Evolutionary conservation across 2,329 filamentous ascomycete genomes (phyloP).

Genomic region (Diaporthe batatas): DNA sequence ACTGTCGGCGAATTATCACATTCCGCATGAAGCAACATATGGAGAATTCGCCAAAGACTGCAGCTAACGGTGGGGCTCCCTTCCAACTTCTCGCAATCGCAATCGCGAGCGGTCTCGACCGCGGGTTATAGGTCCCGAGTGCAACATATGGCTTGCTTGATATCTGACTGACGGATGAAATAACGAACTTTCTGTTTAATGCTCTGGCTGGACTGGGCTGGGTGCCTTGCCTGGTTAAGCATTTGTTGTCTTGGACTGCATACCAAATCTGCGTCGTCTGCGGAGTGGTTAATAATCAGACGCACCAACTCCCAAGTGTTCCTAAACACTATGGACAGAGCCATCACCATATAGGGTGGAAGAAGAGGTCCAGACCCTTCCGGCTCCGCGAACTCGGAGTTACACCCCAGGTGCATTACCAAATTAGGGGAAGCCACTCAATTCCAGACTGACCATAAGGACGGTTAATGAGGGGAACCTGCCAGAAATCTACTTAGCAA

Average conservation of each 20-base stretch:
- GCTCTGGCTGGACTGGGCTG: not conserved
- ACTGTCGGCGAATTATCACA: not conserved
- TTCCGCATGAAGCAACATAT: too few relatives aligned
- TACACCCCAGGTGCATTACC: not conserved
- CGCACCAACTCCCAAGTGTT: not conserved
- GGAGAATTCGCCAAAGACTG: not conserved
- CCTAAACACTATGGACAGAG: not conserved
- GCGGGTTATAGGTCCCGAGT: not conserved
- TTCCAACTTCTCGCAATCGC: not conserved
- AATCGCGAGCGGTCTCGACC: not conserved
- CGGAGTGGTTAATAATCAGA: not conserved
- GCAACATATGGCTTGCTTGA: not conserved
- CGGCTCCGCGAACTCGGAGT: not conserved
- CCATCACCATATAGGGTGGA: not conserved
- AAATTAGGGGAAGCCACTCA: slow-evolving; percentile 1
- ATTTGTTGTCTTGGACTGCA: too few relatives aligned
- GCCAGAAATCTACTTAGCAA: not conserved
- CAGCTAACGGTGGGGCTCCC: not conserved
- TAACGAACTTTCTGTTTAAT: not conserved
- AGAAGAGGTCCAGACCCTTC: too few relatives aligned
- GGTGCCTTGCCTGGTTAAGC: not conserved
- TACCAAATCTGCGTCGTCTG: not conserved
- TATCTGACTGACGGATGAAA: not conserved
- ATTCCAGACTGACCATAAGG: not conserved
- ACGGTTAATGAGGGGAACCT: not conserved